These are phyloP conservation scores for Petunia hybrid DNA, from an alignment of 305 asterid species.

Conservation along the genomic window DNA sequence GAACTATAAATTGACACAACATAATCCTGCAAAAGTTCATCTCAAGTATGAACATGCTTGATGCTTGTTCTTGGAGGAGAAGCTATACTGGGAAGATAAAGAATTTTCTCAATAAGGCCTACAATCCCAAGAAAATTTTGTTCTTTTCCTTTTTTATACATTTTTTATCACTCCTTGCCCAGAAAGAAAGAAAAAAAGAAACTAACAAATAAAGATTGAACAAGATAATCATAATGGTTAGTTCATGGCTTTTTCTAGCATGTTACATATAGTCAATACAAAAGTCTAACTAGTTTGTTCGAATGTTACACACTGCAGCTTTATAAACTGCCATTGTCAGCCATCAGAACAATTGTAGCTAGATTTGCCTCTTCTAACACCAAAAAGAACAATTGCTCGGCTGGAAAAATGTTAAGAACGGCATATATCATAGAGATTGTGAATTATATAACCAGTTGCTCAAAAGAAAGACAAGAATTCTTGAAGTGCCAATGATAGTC, in stretches of 20 bases:
- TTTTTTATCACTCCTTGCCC: not conserved
- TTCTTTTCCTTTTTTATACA: constrained; percentile 3
- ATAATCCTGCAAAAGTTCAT: not conserved
- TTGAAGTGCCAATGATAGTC: not conserved
- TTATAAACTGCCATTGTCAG: not conserved
- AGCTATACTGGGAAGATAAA: too few relatives aligned
- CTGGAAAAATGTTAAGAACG: too few relatives aligned
- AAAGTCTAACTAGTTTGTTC: not conserved
- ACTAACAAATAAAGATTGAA: not conserved
- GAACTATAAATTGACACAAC: not conserved
- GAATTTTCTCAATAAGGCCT: not conserved
- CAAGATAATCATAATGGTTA: not conserved
- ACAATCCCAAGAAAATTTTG: not conserved
- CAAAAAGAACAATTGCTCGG: too few relatives aligned
- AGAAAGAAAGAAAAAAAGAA: not conserved
- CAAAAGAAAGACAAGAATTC: too few relatives aligned
- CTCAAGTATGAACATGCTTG: not conserved
- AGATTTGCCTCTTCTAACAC: too few relatives aligned
- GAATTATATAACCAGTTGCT: too few relatives aligned
- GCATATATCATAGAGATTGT: too few relatives aligned
- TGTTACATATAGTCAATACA: not conserved
- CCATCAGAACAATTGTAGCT: not conserved
- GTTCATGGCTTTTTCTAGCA: not conserved
- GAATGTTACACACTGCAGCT: not conserved
- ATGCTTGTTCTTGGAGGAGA: not conserved